A percentile compares a stretch with the other conserved stretches of the same genome.
These are phyloP conservation scores for Camellia sinensis DNA, from an alignment of 148 eudicot genomes.

Conservation along the genomic window DNA sequence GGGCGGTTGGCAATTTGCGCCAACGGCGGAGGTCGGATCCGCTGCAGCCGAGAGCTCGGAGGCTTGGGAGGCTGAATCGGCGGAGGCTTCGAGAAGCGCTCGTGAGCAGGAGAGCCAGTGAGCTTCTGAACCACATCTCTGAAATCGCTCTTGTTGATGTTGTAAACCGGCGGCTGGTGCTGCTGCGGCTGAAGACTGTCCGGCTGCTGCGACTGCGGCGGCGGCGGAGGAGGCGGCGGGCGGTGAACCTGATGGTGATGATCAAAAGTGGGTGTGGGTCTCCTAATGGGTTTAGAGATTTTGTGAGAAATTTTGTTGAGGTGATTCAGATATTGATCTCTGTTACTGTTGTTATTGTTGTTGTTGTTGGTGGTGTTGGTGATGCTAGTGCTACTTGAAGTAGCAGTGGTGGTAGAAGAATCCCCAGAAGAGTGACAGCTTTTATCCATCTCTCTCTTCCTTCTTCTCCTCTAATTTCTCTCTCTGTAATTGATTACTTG, in stretches of 20 bases:
- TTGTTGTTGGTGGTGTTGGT: not conserved
- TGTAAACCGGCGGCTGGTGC: slow-evolving; percentile 89
- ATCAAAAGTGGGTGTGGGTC: slow-evolving; percentile 14
- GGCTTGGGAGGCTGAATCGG: slow-evolving; percentile 48
- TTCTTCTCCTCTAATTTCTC: not conserved
- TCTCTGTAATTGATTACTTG: not conserved
- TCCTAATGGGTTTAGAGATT: slow-evolving; percentile 55
- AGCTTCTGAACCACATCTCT: slow-evolving; percentile 86
- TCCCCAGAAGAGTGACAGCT: slow-evolving; percentile 37
- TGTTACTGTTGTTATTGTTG: slow-evolving; percentile 1
- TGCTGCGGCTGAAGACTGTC: slow-evolving; percentile 18
- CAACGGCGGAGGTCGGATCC: slow-evolving; percentile 91
- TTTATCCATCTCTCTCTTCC: slow-evolving; percentile 34
- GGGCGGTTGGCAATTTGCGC: slow-evolving; percentile 57
- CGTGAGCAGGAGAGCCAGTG: slow-evolving; percentile 85
- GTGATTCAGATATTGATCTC: slow-evolving; percentile 45
- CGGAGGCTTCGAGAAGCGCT: slow-evolving; percentile 35
- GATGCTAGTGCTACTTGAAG: not conserved
- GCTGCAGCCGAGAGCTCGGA: slow-evolving; percentile 68
- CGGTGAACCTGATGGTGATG: slow-evolving; percentile 12
- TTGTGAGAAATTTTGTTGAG: slow-evolving; percentile 74
- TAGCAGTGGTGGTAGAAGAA: slow-evolving; percentile 21
- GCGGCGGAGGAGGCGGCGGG: slow-evolving; percentile 6
- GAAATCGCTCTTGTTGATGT: slow-evolving; percentile 83
- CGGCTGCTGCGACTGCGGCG: slow-evolving; percentile 20